Conservation (phyloP, 176 grass and related monocot species). For the Oryza glumipatula region DNA sequence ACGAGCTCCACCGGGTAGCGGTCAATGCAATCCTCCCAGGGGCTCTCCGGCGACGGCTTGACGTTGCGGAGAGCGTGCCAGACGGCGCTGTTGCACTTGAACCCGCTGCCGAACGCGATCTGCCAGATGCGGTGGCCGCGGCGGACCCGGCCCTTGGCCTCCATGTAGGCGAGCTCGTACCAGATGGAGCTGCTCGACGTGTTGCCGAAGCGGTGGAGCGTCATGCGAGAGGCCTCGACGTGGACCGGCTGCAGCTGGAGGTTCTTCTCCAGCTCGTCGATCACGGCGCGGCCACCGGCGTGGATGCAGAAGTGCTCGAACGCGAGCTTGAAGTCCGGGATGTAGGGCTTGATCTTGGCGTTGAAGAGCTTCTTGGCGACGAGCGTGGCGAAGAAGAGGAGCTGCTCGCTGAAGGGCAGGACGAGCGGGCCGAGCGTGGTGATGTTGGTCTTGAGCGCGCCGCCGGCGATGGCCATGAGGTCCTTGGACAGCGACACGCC, state of each 20-base stretch:
- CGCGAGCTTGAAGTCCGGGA: slow-evolving; percentile 90
- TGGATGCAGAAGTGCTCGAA: slow-evolving; percentile 99
- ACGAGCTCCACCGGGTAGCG: slow-evolving; percentile 81
- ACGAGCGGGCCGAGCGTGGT: slow-evolving; percentile 88
- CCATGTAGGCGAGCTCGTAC: slow-evolving; percentile 91
- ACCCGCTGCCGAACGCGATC: slow-evolving; percentile 91
- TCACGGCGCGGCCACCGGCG: slow-evolving; percentile 80
- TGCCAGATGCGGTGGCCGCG: slow-evolving; percentile 85
- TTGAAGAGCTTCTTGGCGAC: slow-evolving; percentile 80
- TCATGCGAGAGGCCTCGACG: slow-evolving; percentile 92
- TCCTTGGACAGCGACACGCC: slow-evolving; percentile 87
- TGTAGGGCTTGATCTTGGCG: slow-evolving; percentile 82
- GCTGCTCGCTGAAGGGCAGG: slow-evolving; percentile 87
- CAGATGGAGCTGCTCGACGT: slow-evolving; percentile 95
- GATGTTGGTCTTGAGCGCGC: slow-evolving; percentile 91
- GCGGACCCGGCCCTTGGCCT: slow-evolving; percentile 84
- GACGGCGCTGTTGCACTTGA: slow-evolving; percentile 95
- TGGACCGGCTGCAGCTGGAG: slow-evolving; percentile 72
- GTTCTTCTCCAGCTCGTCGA: slow-evolving; percentile 95
- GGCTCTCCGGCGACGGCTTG: slow-evolving; percentile 60
- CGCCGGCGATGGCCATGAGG: slow-evolving; percentile 84
- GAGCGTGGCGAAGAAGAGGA: slow-evolving; percentile 81
- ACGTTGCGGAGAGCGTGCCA: slow-evolving; percentile 82
- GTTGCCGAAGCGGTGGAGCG: slow-evolving; percentile 86
- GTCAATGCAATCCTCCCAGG: slow-evolving; percentile 81